Conservation (phyloP, 352 stramenopile species). For the Phytopythium oedochilum region DNA sequence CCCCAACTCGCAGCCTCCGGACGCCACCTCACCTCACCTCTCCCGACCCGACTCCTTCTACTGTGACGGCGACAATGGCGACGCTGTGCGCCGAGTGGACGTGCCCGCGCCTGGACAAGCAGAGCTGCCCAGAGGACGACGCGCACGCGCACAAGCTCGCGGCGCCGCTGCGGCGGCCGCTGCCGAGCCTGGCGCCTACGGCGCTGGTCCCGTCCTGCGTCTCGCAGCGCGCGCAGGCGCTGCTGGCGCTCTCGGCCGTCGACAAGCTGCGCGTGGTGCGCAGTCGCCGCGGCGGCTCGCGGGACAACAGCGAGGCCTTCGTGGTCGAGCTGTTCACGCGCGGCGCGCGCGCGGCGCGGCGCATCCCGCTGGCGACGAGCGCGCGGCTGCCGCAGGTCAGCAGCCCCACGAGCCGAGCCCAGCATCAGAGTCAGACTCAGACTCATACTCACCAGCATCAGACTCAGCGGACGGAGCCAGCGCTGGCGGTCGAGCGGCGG, state of each 20-base stretch:
- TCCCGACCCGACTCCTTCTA: too few relatives aligned
- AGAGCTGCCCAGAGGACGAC: not conserved
- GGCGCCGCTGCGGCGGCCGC: not conserved
- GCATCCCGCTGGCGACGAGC: slow-evolving; percentile 6
- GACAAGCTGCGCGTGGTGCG: slow-evolving; percentile 16
- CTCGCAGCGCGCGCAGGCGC: slow-evolving; percentile 14
- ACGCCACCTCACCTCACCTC: too few relatives aligned
- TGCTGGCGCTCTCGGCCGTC: slow-evolving; percentile 19
- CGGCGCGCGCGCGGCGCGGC: not conserved
- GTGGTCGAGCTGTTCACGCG: slow-evolving; percentile 3
- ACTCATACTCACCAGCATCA: too few relatives aligned
- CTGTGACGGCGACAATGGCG: not conserved
- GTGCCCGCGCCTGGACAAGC: not conserved
- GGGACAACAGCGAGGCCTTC: not conserved
- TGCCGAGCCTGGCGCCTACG: slow-evolving; percentile 21
- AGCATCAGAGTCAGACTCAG: not conserved
- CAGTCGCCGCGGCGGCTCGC: not conserved
- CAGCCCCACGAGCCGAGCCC: not conserved
- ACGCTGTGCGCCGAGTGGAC: not conserved
- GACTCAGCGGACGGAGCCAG: too few relatives aligned
- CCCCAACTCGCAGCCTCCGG: too few relatives aligned
- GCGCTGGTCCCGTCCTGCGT: slow-evolving; percentile 23
- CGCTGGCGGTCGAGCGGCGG: slow-evolving; percentile 6
- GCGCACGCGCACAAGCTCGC: not conserved
- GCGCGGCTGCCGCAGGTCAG: not conserved